Conservation (phyloP, 306 rosid species). For the Citrullus colocynthis region DNA sequence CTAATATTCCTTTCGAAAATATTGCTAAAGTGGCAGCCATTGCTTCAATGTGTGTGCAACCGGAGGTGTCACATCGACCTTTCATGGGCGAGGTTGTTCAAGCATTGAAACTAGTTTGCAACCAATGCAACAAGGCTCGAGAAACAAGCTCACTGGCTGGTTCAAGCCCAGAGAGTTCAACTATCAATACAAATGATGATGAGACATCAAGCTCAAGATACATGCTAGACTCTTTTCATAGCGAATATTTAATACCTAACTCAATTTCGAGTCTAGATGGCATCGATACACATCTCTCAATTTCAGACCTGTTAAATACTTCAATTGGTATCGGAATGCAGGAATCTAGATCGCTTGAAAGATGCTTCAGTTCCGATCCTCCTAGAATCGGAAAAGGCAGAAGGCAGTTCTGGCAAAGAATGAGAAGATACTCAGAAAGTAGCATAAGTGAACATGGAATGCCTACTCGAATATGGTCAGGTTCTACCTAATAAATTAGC, state of each 20-base stretch:
- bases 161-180: constrained; percentile 37
- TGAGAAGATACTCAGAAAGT: constrained; percentile 52
- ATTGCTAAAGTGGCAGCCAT: constrained; percentile 87
- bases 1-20: constrained; percentile 41
- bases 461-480: constrained; percentile 31
- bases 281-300: constrained; percentile 35
- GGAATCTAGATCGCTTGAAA: constrained; percentile 40
- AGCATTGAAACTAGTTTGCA: constrained; percentile 74
- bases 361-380: constrained; percentile 64
- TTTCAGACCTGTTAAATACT: constrained; percentile 37
- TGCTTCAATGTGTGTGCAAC: constrained; percentile 87
- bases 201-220: constrained; percentile 32
- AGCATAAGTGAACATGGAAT: constrained; percentile 64
- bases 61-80: constrained; percentile 79
- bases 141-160: constrained; percentile 31
- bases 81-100: constrained; percentile 94
- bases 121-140: constrained; percentile 45
- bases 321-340: constrained; percentile 23
- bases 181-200: constrained; percentile 22
- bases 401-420: constrained; percentile 48
- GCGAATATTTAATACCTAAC: constrained; percentile 34
- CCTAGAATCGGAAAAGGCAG: constrained; percentile 38
- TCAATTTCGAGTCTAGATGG: constrained; percentile 24
- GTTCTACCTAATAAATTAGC: constrained; percentile 18
- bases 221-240: constrained; percentile 29